Percentiles rank a stretch among this genome's conserved stretches.
Conservation (phyloP, 208 protist species). For the Novymonas esmeraldas region DNA sequence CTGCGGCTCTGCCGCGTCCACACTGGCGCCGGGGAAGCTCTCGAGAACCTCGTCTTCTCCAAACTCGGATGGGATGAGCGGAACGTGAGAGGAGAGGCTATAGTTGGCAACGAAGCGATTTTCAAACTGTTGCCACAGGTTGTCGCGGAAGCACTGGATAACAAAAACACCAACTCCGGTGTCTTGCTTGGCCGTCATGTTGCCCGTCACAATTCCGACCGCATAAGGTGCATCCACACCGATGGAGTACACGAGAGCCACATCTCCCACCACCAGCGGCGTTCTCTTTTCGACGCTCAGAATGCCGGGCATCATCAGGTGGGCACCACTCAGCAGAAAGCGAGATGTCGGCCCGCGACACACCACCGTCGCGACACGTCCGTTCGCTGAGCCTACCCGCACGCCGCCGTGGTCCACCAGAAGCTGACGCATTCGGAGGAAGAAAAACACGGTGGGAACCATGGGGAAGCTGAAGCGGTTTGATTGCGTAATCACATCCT, state of each 20-base stretch:
- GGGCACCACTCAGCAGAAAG: slow-evolving; percentile 70
- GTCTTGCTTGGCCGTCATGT: slow-evolving; percentile 23
- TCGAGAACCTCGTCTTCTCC: slow-evolving; percentile 26
- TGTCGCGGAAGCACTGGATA: slow-evolving; percentile 62
- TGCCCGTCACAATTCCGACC: slow-evolving; percentile 57
- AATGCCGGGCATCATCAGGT: slow-evolving; percentile 87
- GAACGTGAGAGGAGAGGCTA: slow-evolving; percentile 15
- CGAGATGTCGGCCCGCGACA: slow-evolving; percentile 65
- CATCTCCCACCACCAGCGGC: slow-evolving; percentile 9
- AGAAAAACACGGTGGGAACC: slow-evolving; percentile 71
- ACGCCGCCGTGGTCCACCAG: slow-evolving; percentile 23
- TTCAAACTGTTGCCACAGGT: slow-evolving; percentile 62
- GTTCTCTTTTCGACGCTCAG: slow-evolving; percentile 11
- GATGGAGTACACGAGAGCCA: slow-evolving; percentile 45
- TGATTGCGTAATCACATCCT: slow-evolving; percentile 18
- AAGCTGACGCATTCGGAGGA: slow-evolving; percentile 43
- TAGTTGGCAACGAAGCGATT: slow-evolving; percentile 37
- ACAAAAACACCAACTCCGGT: slow-evolving; percentile 64
- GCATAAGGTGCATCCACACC: slow-evolving; percentile 56
- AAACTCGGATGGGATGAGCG: slow-evolving; percentile 31
- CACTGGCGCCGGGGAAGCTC: background rate
- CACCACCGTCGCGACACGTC: slow-evolving; percentile 30
- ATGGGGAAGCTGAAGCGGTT: slow-evolving; percentile 9
- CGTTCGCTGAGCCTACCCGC: slow-evolving; percentile 18
- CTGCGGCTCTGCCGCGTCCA: background rate